These are phyloP conservation scores for Gossypium gossypioides DNA, from an alignment of 441 rosid species.

Conservation along the genomic window DNA sequence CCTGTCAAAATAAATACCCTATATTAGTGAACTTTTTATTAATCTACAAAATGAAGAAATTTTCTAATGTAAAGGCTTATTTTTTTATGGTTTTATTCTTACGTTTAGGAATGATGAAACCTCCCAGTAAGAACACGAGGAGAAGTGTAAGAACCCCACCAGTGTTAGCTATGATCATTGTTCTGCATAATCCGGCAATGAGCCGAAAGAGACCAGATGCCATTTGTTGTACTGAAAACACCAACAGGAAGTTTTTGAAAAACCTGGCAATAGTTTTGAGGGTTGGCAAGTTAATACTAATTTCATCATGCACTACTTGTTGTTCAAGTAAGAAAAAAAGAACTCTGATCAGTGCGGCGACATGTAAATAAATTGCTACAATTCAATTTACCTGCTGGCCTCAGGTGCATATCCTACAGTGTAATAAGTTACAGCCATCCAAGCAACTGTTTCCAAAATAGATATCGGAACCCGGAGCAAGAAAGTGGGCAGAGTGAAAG, in stretches of 20 bases:
- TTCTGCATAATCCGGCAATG: constrained; percentile 61
- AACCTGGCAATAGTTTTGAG: constrained; percentile 36
- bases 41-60: not conserved
- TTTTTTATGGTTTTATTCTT: not conserved
- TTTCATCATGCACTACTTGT: not conserved
- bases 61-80: not conserved
- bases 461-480: constrained; percentile 57
- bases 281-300: not conserved
- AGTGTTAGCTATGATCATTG: constrained; percentile 66
- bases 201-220: constrained; percentile 63
- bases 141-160: constrained; percentile 59
- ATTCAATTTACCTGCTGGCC: constrained; percentile 43
- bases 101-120: constrained; percentile 68
- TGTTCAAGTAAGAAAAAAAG: constrained; percentile 4
- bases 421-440: constrained; percentile 58
- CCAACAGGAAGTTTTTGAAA: constrained; percentile 52
- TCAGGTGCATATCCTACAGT: constrained; percentile 67
- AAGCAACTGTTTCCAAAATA: constrained; percentile 49
- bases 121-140: constrained; percentile 64
- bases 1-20: constrained; percentile 23
- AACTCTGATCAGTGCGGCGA: not conserved
- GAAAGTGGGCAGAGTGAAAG: constrained; percentile 63
- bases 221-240: constrained; percentile 73
- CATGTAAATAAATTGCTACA: not conserved
- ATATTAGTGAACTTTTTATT: not conserved